Evolutionary conservation across 495 filamentous ascomycete species (phyloP), one percentile per base, ranked within the genome.

Genomic region (Aspergillus affinis): DNA sequence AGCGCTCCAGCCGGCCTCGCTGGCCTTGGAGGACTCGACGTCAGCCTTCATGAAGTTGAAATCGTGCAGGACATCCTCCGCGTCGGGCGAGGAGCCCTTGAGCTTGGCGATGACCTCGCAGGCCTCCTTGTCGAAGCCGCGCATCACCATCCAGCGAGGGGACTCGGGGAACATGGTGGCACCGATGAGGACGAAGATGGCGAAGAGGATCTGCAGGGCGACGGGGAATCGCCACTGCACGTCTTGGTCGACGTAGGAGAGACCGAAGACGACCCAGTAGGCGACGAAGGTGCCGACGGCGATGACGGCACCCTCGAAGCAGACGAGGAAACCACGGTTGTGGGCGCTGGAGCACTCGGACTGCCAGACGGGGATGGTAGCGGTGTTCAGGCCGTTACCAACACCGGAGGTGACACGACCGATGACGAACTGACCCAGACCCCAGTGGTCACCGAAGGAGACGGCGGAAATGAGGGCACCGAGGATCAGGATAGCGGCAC

Each of bases 341-440:
- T 67, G 58, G 0, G 67, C 29, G 21, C 46, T 58, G 6, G 73
- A 65, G 57, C 74, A 78, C 55, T 82, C 80, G 27, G 71, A 70
- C 58, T 80, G 79, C 79, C 79, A 82, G 15, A 74, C 69, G 6
- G 80, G 80, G 2, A 79, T 72, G 1, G 75, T 75, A 3, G 70
- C 76, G 58, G 66, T 76, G n/a, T 76, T 55, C 29, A 72, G 65
- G 15, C 80, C 80, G 45, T 78, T 69, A 6, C 77, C 80, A 13
- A 74, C 45, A 19, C 79, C 79, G 4, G 69, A 56, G 21, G 86
- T 70, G 20, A 82, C 75, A 36, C 84, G 75, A 5, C 83, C 86
- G 27, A 86, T 74, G 53, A 89, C 79, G 71, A 88, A 83, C 62
- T 87, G 84, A 51, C 72, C 68, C 2, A 80, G 55, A 6, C 61